Base-by-base conservation (phyloP, 257 asterid species). In the Vinca minor region DNA sequence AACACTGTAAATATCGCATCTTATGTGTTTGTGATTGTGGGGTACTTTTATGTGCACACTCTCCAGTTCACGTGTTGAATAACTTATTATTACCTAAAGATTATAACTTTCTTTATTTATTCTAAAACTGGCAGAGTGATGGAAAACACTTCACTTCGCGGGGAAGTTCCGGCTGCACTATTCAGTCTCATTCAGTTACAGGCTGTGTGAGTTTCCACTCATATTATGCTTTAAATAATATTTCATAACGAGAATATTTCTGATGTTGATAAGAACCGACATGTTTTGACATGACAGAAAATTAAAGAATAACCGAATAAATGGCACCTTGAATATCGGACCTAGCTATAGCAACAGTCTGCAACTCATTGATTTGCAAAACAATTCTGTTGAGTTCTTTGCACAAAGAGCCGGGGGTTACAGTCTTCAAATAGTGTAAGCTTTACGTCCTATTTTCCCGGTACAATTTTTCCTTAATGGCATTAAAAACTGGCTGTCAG, bases 171-270 rank as follows among this genome's bases (percentile, higher is more conserved):
- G 0, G 35, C 8, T 46, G 39, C 36, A 15, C 44, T 75, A 31
- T 75, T 75, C 64, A 50, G 73, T 57, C 79, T 75, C 21, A 55
- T 59, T 61, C 73, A 66, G 34, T 32, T 75, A 52, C 73, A 75
- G 70, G 49, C 65, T 17, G 54, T 67, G 80, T 71, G 42, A 76
- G 80, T 67, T 3, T 41, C n/a, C 45, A n/a, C 28, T 55, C 29
- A 3, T n/a, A 11, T 14, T 56, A 26, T 45, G 32, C 32, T n/a
- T n/a, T n/a, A 35, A 35, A 50, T 23, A 31, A 14, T 28, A 49
- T 18, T 46, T 42, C 14, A 57, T 26, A 23, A 26, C 28, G 67
- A 29, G 38, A 36, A 36, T n/a, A n/a, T n/a, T n/a, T n/a, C n/a
- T n/a, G n/a, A n/a, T n/a, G 52, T 56, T 64, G 32, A 49, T 13